phyloP scores from a whole-genome alignment of 352 stramenopile genomes.

The Pythium rishiriense region DNA sequence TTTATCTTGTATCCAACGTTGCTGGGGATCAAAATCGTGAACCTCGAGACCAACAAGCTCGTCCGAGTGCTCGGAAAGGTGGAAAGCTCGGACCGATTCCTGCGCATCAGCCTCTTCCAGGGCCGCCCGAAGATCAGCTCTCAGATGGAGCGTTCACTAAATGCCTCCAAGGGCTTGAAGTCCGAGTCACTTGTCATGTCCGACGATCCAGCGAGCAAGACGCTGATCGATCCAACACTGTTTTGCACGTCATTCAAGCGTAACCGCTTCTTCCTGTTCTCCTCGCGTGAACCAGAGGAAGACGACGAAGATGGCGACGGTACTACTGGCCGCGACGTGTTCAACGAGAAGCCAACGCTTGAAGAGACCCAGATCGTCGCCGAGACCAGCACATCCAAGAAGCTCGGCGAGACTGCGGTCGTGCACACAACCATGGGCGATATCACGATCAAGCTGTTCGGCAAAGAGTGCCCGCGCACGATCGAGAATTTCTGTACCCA shows the following conservation, averaged over 20 bases:
- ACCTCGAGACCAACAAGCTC: slow-evolving; percentile 93
- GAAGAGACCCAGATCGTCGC: slow-evolving; percentile 91
- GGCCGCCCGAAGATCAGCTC: slow-evolving; percentile 95
- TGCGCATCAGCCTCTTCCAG: slow-evolving; percentile 93
- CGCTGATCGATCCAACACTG: slow-evolving; percentile 79
- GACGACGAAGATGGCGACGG: slow-evolving; percentile 48
- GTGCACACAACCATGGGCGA: slow-evolving; percentile 99
- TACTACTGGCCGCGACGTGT: slow-evolving; percentile 89
- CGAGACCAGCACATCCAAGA: slow-evolving; percentile 64
- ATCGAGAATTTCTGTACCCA: slow-evolving; percentile 99
- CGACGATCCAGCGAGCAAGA: slow-evolving; percentile 41
- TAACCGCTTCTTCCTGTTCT: slow-evolving; percentile 98
- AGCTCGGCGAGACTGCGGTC: slow-evolving; percentile 80
- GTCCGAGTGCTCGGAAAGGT: slow-evolving; percentile 92
- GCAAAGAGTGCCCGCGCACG: slow-evolving; percentile 92
- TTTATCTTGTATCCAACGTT: slow-evolving; percentile 96
- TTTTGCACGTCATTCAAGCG: slow-evolving; percentile 90
- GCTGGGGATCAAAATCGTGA: slow-evolving; percentile 97
- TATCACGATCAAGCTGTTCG: slow-evolving; percentile 97
- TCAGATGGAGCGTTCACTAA: slow-evolving; percentile 91
- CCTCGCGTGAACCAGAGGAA: slow-evolving; percentile 91
- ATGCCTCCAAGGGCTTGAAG: slow-evolving; percentile 48
- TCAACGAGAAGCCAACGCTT: slow-evolving; percentile 97
- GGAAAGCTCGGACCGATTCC: slow-evolving; percentile 96
- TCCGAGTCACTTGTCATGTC: slow-evolving; percentile 63